A percentile compares a stretch with the other conserved stretches of the same genome.
These are phyloP conservation scores for Casuarina equisetifolia DNA, from an alignment of 306 rosid genomes.

Conservation along the genomic window DNA sequence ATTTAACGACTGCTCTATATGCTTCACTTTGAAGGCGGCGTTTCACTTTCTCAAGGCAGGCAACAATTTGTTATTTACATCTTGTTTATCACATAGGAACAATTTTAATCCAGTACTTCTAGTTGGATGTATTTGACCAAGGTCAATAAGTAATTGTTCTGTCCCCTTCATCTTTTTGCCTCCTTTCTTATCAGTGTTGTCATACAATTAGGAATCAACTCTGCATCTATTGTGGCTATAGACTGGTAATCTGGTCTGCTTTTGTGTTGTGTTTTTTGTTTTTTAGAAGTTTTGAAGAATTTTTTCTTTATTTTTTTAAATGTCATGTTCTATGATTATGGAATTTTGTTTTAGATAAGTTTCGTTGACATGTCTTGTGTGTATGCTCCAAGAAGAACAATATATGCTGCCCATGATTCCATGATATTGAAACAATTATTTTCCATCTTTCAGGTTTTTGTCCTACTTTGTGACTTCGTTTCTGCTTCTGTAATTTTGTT, in stretches of 20 bases:
- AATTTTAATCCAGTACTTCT: conserved; percentile 31
- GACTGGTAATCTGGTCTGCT: conserved; percentile 16
- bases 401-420: conserved; percentile 5
- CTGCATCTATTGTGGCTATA: conserved; percentile 4
- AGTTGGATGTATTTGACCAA: conserved; percentile 41
- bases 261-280: background rate
- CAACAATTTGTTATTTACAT: conserved; percentile 78
- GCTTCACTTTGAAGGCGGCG: conserved; percentile 82
- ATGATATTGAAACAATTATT: background rate
- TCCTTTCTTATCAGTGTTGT: conserved; percentile 9
- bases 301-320: background rate
- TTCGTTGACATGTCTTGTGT: background rate
- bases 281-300: background rate
- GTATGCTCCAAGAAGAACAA: background rate
- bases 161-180: conserved; percentile 1
- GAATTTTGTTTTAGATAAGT: background rate
- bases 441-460: background rate
- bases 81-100: conserved; percentile 31
- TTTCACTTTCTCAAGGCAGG: conserved; percentile 91
- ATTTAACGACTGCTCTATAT: conserved; percentile 82
- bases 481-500: conserved; percentile 5
- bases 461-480: background rate
- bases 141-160: conserved; percentile 41
- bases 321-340: background rate
- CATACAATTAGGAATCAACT: background rate